Base-by-base conservation (phyloP, 495 filamentous ascomycete genomes). In the Lophiotrema nucula region DNA sequence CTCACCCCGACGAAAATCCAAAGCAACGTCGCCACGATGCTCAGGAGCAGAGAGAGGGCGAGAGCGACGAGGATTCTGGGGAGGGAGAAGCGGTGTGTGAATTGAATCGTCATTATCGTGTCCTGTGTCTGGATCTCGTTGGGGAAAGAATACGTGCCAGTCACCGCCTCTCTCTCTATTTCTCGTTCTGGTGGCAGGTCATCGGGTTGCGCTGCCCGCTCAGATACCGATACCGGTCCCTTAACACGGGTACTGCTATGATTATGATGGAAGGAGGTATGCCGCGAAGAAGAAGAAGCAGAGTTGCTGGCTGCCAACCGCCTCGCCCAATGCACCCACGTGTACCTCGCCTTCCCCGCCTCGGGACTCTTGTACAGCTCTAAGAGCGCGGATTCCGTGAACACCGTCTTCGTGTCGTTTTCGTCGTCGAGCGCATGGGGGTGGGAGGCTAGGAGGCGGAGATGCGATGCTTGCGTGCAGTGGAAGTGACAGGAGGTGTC, bases 291-390 rank as follows among this genome's bases (percentile, higher is more conserved):
- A 8, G 2, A 16, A 10, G 19, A 12, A 1, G 47, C 19, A 1
- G 13, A 11, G 46, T 62, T 56, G 4, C 21, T 24, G 18, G 51
- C 58, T 6, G 58, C 52, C 6, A 62, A 24, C 16, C 52, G 16
- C 2, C 60, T 26, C 19, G 47, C 60, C 53, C 54, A 58, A 22
- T 58, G 41, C 13, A 63, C 54, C 60, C 60, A 63, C 19, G 47
- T 56, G 46, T 63, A 63, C 24, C 60, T 57, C 23, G 47, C 60
- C 43, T 57, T 57, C 2, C 60, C 60, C 0, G 4, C 33, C 21
- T 22, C 41, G 13, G 54, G 60, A 6, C 33, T 39, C 13, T 16
- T 2, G 24, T 53, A 63, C 27, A 63, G 35, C n/a, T 53, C 38
- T 39, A 39, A 21, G 10, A 63, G 37, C 3, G 47, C 49, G 4